Evolutionary conservation across 1,139 yeast species (phyloP).

Genomic region (Yamadazyma blattariae): DNA sequence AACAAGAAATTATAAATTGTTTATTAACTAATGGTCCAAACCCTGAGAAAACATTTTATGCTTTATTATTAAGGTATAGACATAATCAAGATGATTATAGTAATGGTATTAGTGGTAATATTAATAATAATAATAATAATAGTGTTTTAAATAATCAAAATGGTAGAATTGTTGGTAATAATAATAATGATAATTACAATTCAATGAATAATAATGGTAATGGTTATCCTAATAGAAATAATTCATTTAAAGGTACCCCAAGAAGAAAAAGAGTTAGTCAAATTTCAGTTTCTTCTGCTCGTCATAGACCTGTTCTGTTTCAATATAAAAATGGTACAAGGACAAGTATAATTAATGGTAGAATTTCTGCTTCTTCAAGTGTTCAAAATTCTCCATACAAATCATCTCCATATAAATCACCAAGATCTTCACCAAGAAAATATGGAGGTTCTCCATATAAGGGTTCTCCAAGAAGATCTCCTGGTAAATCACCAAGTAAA

Average conservation of each 20-base stretch:
- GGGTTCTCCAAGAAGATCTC: constrained; percentile 23
- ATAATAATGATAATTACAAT: not conserved
- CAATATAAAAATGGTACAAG: constrained; percentile 32
- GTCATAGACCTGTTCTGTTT: constrained; percentile 56
- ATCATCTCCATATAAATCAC: constrained; percentile 21
- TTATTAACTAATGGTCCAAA: constrained; percentile 57
- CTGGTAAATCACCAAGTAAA: constrained; percentile 20
- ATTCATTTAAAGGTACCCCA: constrained; percentile 26
- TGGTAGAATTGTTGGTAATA: constrained; percentile 16
- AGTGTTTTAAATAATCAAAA: constrained; percentile 4
- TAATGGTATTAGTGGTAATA: constrained; percentile 12
- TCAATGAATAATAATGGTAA: not conserved
- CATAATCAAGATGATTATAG: constrained; percentile 39
- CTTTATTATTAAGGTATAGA: constrained; percentile 56
- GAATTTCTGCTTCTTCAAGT: constrained; percentile 32
- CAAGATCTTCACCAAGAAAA: constrained; percentile 21
- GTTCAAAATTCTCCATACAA: constrained; percentile 31
- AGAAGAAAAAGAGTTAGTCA: constrained; percentile 44
- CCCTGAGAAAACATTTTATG: constrained; percentile 75
- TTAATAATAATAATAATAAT: constrained; percentile 11
- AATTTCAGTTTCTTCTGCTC: constrained; percentile 53
- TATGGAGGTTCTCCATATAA: constrained; percentile 16
- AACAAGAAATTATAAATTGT: constrained; percentile 52
- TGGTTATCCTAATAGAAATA: constrained; percentile 8
- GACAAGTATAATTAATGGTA: constrained; percentile 23